Evolutionary conservation across 306 rosid species (phyloP).

Genomic region (Cucumis sativus): Cucumber_9930_V3 NC_026661.2:18450001-18450500

Average conservation of each 20-base stretch:
- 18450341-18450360: background rate
- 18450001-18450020: background rate
- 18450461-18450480: background rate
- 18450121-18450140: conserved; percentile 52
- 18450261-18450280: conserved; percentile 81
- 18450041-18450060: conserved; percentile 77
- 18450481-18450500: background rate
- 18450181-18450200: conserved; percentile 54
- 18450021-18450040: conserved; percentile 18
- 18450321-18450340: background rate
- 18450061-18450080: conserved; percentile 97
- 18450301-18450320: background rate
- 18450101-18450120: conserved; percentile 65
- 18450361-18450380: background rate
- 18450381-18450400: background rate
- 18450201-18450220: conserved; percentile 77
- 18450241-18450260: conserved; percentile 67
- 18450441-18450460: background rate
- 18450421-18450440: background rate
- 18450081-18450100: conserved; percentile 95
- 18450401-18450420: background rate
- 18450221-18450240: conserved; percentile 89
- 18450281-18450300: conserved; percentile 84
- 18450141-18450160: conserved; percentile 78
- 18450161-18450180: conserved; percentile 66